Evolutionary conservation across 179 eudicot species (phyloP), one percentile per base, ranked within the genome.

Genomic region (Kewa caespitosa): DNA sequence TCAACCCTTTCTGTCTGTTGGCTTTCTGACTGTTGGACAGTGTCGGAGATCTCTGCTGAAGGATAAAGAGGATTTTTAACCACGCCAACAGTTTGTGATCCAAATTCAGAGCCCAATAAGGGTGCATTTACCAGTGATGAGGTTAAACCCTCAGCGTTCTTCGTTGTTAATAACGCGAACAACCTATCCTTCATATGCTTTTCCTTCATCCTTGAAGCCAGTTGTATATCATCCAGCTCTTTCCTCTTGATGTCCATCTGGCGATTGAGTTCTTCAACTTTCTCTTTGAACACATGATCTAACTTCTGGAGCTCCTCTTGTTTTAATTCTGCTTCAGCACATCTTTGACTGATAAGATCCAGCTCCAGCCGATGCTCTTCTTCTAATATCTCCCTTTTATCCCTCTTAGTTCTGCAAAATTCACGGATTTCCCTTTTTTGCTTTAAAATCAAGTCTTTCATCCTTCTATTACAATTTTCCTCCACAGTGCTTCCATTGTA

Each of bases 361-460:
- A 55, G 23, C 78, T 81, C 69, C 67, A 68, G 39, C 20, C 48
- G 72, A 62, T 76, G 74, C 77, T 69, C 79, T n/a, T 69, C 62
- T 18, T 81, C 83, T 67, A 84, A 67, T 67, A 39, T 62, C 17
- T 52, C 79, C 76, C 59, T 79, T 33, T 67, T 68, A 76, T 60
- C 59, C 17, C 65, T 65, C 64, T 69, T 78, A 69, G 76, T 43
- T 71, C 62, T 64, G n/a, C 39, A 38, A 63, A 78, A 75, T 59
- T 72, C 82, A 41, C 70, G 69, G 57, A 75, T 71, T 50, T 81
- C 79, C 38, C 25, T 38, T 34, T 79, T 73, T 69, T 84, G 85
- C 36, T 76, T 76, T 32, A 31, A 65, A 28, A 69, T n/a, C 46
- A 80, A 57, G 30, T 68, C 73, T 57, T 54, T 42, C 87, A 81